Evolutionary conservation across 495 filamentous ascomycete genomes (phyloP), one percentile per base, ranked within the genome.

Genomic region (Opeltia flavorubescens): DNA sequence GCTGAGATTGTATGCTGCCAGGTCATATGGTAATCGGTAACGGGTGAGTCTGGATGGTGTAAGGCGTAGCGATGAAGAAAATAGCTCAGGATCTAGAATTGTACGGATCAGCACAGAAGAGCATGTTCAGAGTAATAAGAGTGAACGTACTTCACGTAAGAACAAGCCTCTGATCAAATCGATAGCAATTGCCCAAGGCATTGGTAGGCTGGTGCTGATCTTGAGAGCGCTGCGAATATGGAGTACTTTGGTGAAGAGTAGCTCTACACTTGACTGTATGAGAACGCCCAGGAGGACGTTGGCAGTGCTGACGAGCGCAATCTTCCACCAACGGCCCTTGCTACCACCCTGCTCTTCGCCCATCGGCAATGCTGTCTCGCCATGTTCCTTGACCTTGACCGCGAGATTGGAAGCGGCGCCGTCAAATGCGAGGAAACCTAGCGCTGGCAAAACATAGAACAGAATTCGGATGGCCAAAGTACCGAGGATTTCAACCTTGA

Each of bases 401-500:
- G 82, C 69, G 0, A 86, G 64, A 21, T 72, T 77, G 0, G 89
- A 89, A 0, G 83, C 50, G 5, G 77, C 51, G 20, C 72, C 68
- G 60, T 94, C 89, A 55, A 94, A 81, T 13, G 77, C 50, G 12
- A 89, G 78, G 60, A 85, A 86, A 33, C 83, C 43, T 9, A 82
- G 54, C 0, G 87, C 85, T 0, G 89, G 89, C 0, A 84, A 29
- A 1, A 85, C 65, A 64, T 76, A 94, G 58, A 85, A 84, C 25
- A 84, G 46, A 2, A 81, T 31, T n/a, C 86, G 83, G 26, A 83
- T 64, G 3, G 71, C 71, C 7, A 82, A 53, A 1, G 78, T 83
- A 27, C 78, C 83, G 26, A 82, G 59, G 2, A 94, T 52, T 60
- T 94, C 86, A 49, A 95, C 76, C 47, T 77, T 76, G 28, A 91